These are phyloP conservation scores for Vigna unguiculata DNA, from an alignment of 306 rosid species.

Conservation along the genomic window DNA sequence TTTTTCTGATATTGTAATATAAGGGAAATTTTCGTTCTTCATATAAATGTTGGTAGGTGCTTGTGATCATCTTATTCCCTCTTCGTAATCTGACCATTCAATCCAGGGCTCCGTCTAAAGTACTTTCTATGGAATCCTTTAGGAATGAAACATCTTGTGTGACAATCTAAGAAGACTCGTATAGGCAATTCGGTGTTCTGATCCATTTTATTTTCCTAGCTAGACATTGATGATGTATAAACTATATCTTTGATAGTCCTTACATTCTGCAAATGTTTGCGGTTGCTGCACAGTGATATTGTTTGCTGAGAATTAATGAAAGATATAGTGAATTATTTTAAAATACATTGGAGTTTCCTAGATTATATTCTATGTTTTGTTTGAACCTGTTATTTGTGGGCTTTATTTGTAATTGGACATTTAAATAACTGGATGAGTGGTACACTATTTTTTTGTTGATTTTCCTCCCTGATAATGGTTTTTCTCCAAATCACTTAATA, in stretches of 20 bases:
- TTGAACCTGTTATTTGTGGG: slow-evolving; percentile 15
- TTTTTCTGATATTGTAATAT: slow-evolving; percentile 15
- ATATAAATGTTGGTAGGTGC: slow-evolving; percentile 2
- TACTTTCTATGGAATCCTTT: background rate
- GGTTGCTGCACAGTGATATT: slow-evolving; percentile 1
- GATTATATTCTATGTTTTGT: background rate
- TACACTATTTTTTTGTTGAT: slow-evolving; percentile 32
- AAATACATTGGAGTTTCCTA: background rate
- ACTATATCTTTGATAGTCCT: slow-evolving; percentile 15
- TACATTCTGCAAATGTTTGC: slow-evolving; percentile 18
- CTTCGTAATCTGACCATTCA: background rate
- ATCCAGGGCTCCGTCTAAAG: slow-evolving; percentile 15
- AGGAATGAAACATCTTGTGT: slow-evolving; percentile 1
- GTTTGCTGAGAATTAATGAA: background rate
- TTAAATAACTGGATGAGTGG: background rate
- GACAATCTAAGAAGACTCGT: background rate
- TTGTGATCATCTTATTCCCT: slow-evolving; percentile 18
- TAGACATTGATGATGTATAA: slow-evolving; percentile 9
- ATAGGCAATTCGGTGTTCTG: background rate
- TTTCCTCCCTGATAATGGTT: slow-evolving; percentile 36
- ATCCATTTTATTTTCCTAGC: slow-evolving; percentile 19
- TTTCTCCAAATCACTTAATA: slow-evolving; percentile 44
- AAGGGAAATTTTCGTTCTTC: background rate
- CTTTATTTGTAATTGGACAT: background rate
- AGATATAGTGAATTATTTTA: background rate